These are phyloP conservation scores for Neurospora intermedia DNA, from an alignment of 495 filamentous ascomycete genomes.

Conservation along the genomic window DNA sequence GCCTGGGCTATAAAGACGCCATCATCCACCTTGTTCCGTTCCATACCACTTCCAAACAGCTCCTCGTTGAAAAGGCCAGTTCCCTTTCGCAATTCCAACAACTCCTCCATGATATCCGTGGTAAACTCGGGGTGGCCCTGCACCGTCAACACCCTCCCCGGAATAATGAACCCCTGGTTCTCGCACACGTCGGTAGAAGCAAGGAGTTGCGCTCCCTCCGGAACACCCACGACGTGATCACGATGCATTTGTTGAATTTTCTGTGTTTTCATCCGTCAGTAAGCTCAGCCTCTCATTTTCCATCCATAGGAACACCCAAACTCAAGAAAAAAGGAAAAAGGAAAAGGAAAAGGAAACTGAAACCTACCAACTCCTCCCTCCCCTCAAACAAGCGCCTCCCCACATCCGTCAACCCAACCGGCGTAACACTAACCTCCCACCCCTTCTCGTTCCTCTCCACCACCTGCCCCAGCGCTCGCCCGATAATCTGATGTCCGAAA, in stretches of 20 bases:
- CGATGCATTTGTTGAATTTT: conserved; percentile 83
- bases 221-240: conserved; percentile 62
- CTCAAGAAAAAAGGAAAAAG: neutral
- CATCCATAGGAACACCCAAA: neutral
- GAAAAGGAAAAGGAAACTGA: neutral
- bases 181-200: conserved; percentile 56
- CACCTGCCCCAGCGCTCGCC: conserved; percentile 56
- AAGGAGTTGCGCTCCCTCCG: conserved; percentile 49
- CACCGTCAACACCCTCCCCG: conserved; percentile 57
- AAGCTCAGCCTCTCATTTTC: neutral
- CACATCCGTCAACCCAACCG: conserved; percentile 55
- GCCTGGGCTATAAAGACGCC: conserved; percentile 56
- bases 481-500: conserved; percentile 88
- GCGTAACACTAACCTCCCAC: conserved; percentile 74
- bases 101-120: conserved; percentile 57
- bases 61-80: conserved; percentile 56
- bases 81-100: conserved; percentile 49
- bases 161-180: conserved; percentile 73
- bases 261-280: neutral
- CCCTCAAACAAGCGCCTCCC: conserved; percentile 62
- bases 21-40: conserved; percentile 53
- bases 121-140: conserved; percentile 92
- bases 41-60: conserved; percentile 53
- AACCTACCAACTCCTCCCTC: conserved; percentile 53
- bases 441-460: conserved; percentile 57